Evolutionary conservation across 2,329 filamentous ascomycete genomes (phyloP).

Genomic region (Colletotrichum sp.): DNA sequence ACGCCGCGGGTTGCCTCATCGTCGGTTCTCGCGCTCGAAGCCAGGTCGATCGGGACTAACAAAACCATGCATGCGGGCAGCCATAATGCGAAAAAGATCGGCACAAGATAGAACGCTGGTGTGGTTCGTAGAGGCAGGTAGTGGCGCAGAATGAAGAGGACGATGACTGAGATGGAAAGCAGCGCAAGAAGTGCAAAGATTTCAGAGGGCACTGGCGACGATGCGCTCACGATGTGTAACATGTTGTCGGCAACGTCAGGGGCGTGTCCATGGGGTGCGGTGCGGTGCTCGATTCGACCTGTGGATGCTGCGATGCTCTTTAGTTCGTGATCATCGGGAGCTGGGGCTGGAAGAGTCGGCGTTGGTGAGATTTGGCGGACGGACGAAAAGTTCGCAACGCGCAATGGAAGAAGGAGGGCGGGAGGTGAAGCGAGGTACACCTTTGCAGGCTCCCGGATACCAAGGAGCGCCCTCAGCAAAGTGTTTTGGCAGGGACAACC

Average conservation of each 20-base stretch:
- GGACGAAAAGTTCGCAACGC: not conserved
- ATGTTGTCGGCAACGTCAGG: conserved; percentile 40
- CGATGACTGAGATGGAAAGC: conserved; percentile 74
- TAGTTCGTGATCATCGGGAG: not conserved
- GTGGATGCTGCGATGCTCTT: not conserved
- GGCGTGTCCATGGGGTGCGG: conserved; percentile 15
- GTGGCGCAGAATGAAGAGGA: conserved; percentile 84
- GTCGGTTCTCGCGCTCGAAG: conserved; percentile 78
- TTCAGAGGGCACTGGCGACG: conserved; percentile 76
- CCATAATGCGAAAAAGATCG: conserved; percentile 95
- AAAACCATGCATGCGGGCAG: conserved; percentile 90
- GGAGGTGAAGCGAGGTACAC: not conserved
- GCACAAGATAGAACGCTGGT: conserved; percentile 86
- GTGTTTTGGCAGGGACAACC: not conserved
- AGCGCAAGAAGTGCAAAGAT: conserved; percentile 79
- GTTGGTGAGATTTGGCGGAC: not conserved
- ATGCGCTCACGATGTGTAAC: conserved; percentile 55
- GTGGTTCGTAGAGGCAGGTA: conserved; percentile 91
- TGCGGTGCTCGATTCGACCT: not conserved
- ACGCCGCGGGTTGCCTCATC: conserved; percentile 78
- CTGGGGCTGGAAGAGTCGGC: not conserved
- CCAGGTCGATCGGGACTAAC: conserved; percentile 93
- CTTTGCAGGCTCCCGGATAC: not conserved
- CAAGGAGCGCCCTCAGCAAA: not conserved
- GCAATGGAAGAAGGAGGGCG: not conserved